A percentile compares a stretch with the other conserved stretches of the same genome.
phyloP scores from a whole-genome alignment of 805 yeast species.

The Limtongia smithiae region DNA sequence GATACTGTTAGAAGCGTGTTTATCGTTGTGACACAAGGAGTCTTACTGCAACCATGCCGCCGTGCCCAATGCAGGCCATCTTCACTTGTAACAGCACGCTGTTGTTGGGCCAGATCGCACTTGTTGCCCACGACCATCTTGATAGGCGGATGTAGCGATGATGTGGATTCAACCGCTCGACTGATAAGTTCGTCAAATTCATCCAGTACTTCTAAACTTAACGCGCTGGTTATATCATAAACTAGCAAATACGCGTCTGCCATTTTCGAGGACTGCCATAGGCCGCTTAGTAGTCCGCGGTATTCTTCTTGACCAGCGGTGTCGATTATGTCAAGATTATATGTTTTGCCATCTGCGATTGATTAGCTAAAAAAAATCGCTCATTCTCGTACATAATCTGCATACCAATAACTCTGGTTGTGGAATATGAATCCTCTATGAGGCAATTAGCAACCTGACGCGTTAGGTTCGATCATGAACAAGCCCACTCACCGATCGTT shows the following conservation, averaged over 20 bases:
- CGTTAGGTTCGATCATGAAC: not conserved
- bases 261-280: conserved; percentile 34
- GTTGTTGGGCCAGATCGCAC: conserved; percentile 50
- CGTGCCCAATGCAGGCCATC: conserved; percentile 59
- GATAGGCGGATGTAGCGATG: conserved; percentile 55
- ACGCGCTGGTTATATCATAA: conserved; percentile 36
- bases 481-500: conserved; percentile 31
- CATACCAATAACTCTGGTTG: conserved; percentile 36
- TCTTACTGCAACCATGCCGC: conserved; percentile 42
- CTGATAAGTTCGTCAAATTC: conserved; percentile 43
- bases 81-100: conserved; percentile 53
- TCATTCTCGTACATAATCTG: not conserved
- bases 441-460: not conserved
- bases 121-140: conserved; percentile 69
- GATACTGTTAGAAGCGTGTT: conserved; percentile 33
- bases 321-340: conserved; percentile 59
- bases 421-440: conserved; percentile 35
- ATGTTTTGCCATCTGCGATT: conserved; percentile 44
- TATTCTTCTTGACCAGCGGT: conserved; percentile 81
- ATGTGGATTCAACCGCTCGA: conserved; percentile 63
- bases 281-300: conserved; percentile 47
- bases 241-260: conserved; percentile 38
- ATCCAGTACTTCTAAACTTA: conserved; percentile 35
- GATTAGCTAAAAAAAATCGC: not conserved
- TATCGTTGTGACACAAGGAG: not conserved